Base-by-base conservation (phyloP, 2,329 filamentous ascomycete genomes). In the Penicillium sp. region DNA sequence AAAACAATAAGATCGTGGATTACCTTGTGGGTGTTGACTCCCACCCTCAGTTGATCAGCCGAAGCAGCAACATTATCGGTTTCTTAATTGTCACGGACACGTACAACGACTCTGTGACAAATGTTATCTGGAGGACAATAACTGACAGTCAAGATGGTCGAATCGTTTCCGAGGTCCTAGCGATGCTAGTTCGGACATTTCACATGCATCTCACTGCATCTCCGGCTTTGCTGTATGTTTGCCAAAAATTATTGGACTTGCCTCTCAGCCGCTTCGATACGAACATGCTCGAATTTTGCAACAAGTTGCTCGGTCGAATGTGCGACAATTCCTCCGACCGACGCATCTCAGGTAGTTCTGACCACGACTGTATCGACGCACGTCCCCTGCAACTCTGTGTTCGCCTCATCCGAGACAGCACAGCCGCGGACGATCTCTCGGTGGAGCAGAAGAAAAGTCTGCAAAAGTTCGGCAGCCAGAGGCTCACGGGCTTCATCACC, bases 11-110 rank as follows among this genome's bases (percentile, higher is more conserved):
- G 57, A 81, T 98, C 28, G 86, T 96, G 26, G 88, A 93, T 62
- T 98, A 97, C 76, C 88, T 99, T 50, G 86, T 97, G 56, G 92
- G 94, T 1, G 88, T 94, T 15, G 93, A 93, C 59, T 97, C 94
- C 35, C 95, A 98, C 72, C 92, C 93, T 1, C 93, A 97, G 72
- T 87, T 98, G 57, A 95, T 96, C 22, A 84, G 85, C 38, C 88
- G 93, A 68, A 91, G 91, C 71, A 84, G 85, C 44, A 96, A 97
- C 65, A 91, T 98, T 57, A 83, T 97, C 53, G 91, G 91, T 0
- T 98, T 98, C 71, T 82, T 98, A 56, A 86, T 92, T 24, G 90
- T 95, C 15, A 95, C 91, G 0, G 84, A 84, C 58, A 89, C 87
- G 15, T 97, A 94, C 76, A 86, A 85, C 0, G 77, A 87, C 37